Evolutionary conservation across 768 basidiomycete species (phyloP).

Genomic region (Lactifluus volemus): DNA sequence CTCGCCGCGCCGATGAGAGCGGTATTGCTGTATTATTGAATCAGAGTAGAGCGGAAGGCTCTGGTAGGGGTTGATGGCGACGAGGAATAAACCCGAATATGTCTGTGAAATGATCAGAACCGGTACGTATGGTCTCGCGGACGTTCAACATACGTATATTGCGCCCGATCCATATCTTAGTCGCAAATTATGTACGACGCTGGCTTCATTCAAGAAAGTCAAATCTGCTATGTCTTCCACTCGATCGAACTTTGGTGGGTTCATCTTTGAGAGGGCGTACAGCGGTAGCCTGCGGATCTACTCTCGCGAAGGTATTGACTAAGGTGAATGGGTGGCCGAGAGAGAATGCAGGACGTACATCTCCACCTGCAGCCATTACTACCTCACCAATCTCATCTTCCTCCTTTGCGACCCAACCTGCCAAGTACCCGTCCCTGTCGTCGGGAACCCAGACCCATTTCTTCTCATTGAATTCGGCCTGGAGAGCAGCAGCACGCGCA

Average conservation of each 20-base stretch:
- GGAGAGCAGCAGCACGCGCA: conserved; percentile 77
- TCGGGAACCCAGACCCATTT: conserved; percentile 99
- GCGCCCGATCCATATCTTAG: conserved; percentile 84
- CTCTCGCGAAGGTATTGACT: neutral
- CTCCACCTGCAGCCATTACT: conserved; percentile 75
- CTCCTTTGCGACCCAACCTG: conserved; percentile 88
- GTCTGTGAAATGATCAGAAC: conserved; percentile 41
- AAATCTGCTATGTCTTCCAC: conserved; percentile 98
- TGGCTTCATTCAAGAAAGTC: conserved; percentile 96
- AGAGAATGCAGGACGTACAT: conserved; percentile 38
- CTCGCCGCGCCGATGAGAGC: conserved; percentile 79
- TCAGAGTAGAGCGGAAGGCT: conserved; percentile 86
- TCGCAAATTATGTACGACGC: conserved; percentile 95
- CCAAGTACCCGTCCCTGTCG: conserved; percentile 83
- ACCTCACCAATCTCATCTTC: conserved; percentile 79
- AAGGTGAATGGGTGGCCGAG: conserved; percentile 25
- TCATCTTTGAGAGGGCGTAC: conserved; percentile 88
- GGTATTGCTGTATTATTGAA: conserved; percentile 82
- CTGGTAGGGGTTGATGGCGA: conserved; percentile 97
- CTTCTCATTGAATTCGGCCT: conserved; percentile 96
- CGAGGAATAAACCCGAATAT: conserved; percentile 93
- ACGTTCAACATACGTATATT: conserved; percentile 68
- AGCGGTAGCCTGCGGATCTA: conserved; percentile 65
- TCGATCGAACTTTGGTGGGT: conserved; percentile 96
- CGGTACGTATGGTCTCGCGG: neutral